Evolutionary conservation across 352 stramenopile species (phyloP).

Genomic region (Phytophthora palmivora): DNA sequence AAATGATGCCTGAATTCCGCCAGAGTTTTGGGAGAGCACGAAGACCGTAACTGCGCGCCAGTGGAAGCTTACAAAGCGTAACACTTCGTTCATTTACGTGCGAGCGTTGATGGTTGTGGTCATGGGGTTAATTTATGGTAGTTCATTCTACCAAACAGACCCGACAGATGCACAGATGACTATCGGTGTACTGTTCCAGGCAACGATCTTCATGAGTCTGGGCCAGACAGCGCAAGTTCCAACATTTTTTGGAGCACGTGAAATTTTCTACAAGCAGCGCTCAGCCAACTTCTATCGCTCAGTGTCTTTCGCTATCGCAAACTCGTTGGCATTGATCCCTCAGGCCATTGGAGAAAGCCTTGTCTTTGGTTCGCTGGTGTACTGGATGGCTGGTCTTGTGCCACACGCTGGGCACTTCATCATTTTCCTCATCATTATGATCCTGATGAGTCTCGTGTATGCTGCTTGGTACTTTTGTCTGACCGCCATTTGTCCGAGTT

Average conservation of each 20-base stretch:
- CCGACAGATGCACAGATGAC: conserved; percentile 44
- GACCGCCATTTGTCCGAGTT: conserved; percentile 34
- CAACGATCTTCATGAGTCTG: conserved; percentile 79
- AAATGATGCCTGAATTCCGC: conserved; percentile 45
- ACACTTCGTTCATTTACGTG: conserved; percentile 40
- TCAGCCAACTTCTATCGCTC: conserved; percentile 80
- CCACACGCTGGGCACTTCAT: conserved; percentile 33
- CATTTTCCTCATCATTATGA: conserved; percentile 39
- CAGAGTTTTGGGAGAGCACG: conserved; percentile 39
- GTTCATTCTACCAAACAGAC: conserved; percentile 57
- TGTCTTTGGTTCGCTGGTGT: conserved; percentile 78
- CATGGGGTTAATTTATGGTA: conserved; percentile 59
- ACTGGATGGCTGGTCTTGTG: conserved; percentile 79
- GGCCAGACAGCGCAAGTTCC: conserved; percentile 76
- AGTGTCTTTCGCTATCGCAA: conserved; percentile 67
- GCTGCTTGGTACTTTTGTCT: conserved; percentile 46
- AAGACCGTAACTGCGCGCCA: conserved; percentile 41
- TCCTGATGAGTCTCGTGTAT: conserved; percentile 46
- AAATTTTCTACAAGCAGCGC: conserved; percentile 85
- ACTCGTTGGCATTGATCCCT: conserved; percentile 35
- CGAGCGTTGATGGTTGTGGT: conserved; percentile 47
- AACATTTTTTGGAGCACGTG: conserved; percentile 68
- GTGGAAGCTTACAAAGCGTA: conserved; percentile 55
- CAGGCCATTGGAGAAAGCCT: conserved; percentile 56
- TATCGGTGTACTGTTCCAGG: conserved; percentile 83